Base-by-base conservation (phyloP, 2,329 filamentous ascomycete species). In the Fusarium anguioides region DNA sequence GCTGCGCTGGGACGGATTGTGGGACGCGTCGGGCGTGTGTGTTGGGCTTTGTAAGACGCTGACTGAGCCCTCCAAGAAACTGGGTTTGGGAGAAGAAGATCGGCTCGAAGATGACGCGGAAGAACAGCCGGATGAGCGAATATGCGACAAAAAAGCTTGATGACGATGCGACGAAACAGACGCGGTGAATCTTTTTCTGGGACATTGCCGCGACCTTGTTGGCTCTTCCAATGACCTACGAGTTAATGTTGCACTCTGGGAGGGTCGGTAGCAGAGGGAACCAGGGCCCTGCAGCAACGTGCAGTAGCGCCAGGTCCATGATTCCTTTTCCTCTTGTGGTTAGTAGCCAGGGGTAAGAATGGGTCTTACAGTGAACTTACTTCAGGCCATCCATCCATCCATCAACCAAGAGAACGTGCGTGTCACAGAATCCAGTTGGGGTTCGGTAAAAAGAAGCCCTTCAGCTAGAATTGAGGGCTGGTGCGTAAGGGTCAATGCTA, bases 111-210 rank as follows among this genome's bases (percentile, higher is more conserved):
- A 48, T 60, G 44, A 61, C 41, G 47, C 56, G 61, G 60, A 60
- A 50, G 51, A 48, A 48, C 36, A 62, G 55, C 46, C 54, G 40
- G 42, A 53, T 61, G 60, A 49, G 50, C 56, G 58, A 64, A 57
- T 64, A 58, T 62, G 50, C 63, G 63, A 56, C 58, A 61, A 39
- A 61, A n/a, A 64, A 60, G 45, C 31, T 70, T 64, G 63, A 68
- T 61, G 57, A 51, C 51, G 50, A 70, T 57, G 51, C 49, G 68
- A 69, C 59, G 56, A 70, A 61, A 69, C 68, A 71, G 60, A 66
- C 70, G 60, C 60, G 52, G 41, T 55, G 48, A 61, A 54, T 55
- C 50, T 55, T 20, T 12, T 66, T 54, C 67, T 47, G 51, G 68
- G 62, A 58, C 60, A 51, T 51, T 47, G 60, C 61, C 64, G 48